These are phyloP conservation scores for Colletotrichum cuscutae DNA, from an alignment of 2,329 filamentous ascomycete genomes.

Conservation along the genomic window DNA sequence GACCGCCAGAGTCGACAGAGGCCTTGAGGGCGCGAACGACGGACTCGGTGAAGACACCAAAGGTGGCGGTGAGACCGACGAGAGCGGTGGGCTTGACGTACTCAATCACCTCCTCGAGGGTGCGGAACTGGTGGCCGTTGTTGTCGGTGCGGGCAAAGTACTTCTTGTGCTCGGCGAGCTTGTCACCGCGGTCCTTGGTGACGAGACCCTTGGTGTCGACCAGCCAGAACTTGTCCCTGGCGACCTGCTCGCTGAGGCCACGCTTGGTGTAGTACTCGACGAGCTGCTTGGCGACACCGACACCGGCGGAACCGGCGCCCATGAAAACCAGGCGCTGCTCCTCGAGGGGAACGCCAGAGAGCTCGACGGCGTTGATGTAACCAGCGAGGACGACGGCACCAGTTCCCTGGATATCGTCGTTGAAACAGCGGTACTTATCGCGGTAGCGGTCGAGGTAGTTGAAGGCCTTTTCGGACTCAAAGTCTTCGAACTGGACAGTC, in stretches of 20 bases:
- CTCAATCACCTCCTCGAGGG: constrained; percentile 90
- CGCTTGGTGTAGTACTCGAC: constrained; percentile 96
- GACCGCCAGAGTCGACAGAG: constrained; percentile 69
- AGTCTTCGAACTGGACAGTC: constrained; percentile 95
- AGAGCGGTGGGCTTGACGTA: constrained; percentile 95
- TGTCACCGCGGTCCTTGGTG: constrained; percentile 91
- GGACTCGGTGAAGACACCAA: constrained; percentile 91
- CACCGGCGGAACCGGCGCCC: constrained; percentile 93
- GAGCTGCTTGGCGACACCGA: constrained; percentile 97
- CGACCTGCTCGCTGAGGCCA: constrained; percentile 87
- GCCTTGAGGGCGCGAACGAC: constrained; percentile 79
- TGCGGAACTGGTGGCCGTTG: constrained; percentile 76
- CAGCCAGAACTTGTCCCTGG: constrained; percentile 93
- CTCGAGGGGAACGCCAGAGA: constrained; percentile 84
- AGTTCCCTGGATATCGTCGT: constrained; percentile 98
- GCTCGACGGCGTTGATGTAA: constrained; percentile 79
- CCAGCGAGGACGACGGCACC: constrained; percentile 92
- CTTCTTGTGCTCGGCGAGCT: constrained; percentile 89
- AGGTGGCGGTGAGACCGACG: constrained; percentile 93
- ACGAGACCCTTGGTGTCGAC: constrained; percentile 98
- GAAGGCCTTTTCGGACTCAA: constrained; percentile 93
- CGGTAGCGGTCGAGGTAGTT: constrained; percentile 91
- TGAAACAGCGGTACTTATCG: constrained; percentile 93
- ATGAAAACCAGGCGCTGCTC: constrained; percentile 97
- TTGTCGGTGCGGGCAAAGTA: constrained; percentile 75